Evolutionary conservation across 176 grass and related monocot genomes (phyloP), one percentile per base, ranked within the genome.

Genomic region (Zea luxurians): DNA sequence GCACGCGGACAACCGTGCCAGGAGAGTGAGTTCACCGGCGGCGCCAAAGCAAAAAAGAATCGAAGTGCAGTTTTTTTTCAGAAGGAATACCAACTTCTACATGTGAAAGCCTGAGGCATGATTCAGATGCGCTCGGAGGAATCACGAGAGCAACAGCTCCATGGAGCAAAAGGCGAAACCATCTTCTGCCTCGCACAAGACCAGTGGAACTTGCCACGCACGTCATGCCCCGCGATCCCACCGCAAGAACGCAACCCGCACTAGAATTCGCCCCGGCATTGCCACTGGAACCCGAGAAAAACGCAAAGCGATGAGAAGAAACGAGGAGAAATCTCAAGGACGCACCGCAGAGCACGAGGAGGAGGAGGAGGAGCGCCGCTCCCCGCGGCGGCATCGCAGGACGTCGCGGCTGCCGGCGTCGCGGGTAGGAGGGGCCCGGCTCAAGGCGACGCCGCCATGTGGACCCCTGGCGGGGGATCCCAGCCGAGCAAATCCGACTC

Each of bases 381-480:
- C 48, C 59, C 41, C 65, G 72, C 59, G 72, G 72, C 49, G 57
- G 78, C 87, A 89, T 89, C 87, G 84, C 82, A 50, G 69, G 63
- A 78, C 62, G 76, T 27, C 40, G 37, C 40, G 57, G 64, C 27
- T 45, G 75, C 68, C 62, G 58, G 65, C 36, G 77, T 57, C 54
- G 41, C 66, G 36, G 72, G 50, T 52, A 50, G 42, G 35, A 1
- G 59, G 1, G 47, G 18, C n/a, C 43, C 1, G 48, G 35, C 58
- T 89, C 82, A 88, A 38, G 71, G 15, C 27, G 82, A 37, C 10
- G 63, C 34, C 37, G 64, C 82, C 86, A 80, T 84, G 70, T 53
- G 80, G 80, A 18, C 7, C 66, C 73, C 68, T 43, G 59, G 75
- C 46, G 8, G 43, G 58, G 76, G 82, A 80, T 84, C 86, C 76